These are phyloP conservation scores for Xerocomus potaroensis DNA, from an alignment of 768 basidiomycete genomes.

Conservation along the genomic window DNA sequence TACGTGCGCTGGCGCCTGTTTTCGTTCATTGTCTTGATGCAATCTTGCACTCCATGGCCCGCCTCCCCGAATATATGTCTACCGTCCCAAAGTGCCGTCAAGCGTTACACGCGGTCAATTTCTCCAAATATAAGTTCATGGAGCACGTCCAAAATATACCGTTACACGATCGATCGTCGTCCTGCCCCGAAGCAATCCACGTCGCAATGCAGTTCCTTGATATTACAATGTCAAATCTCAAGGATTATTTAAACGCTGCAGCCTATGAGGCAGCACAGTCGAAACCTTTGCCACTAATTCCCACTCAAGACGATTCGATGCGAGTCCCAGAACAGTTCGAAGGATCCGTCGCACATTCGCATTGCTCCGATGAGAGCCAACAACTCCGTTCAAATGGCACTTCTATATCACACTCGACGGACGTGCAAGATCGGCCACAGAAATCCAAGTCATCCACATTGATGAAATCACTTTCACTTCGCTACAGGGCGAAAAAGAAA, in stretches of 20 bases:
- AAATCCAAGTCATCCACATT: conserved; percentile 15
- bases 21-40: conserved; percentile 22
- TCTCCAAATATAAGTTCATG: conserved; percentile 22
- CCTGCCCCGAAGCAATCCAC: conserved; percentile 11
- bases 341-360: background rate
- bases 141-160: conserved; percentile 16
- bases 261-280: conserved; percentile 26
- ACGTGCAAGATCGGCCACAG: background rate
- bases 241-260: conserved; percentile 28
- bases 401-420: conserved; percentile 2
- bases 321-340: conserved; percentile 3
- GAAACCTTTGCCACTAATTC: conserved; percentile 25
- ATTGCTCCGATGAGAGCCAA: conserved; percentile 5
- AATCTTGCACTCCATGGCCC: conserved; percentile 25
- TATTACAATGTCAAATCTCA: conserved; percentile 30
- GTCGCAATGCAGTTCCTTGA: conserved; percentile 27
- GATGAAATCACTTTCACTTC: conserved; percentile 13
- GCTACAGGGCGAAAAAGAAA: conserved; percentile 6
- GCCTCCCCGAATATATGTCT: conserved; percentile 20
- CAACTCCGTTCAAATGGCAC: background rate
- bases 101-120: conserved; percentile 18
- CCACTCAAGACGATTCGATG: conserved; percentile 3
- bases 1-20: conserved; percentile 27
- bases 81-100: conserved; percentile 19
- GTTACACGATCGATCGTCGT: background rate